Evolutionary conservation across 1,139 yeast genomes (phyloP).

Genomic region (Pichia sp.): DNA sequence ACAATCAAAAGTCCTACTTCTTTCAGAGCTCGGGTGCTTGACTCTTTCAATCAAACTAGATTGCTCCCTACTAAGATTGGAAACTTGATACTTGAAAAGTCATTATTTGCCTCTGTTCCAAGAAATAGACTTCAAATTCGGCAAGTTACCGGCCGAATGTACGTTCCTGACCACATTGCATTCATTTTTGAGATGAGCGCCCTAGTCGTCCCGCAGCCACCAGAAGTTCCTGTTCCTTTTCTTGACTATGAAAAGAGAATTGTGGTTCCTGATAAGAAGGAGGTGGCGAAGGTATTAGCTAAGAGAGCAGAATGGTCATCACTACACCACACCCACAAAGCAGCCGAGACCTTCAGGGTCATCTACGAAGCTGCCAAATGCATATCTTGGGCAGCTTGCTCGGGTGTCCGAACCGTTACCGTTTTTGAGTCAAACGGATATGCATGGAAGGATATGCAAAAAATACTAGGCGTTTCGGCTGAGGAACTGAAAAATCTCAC

Average conservation of each 20-base stretch:
- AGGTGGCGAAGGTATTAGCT: slow-evolving; percentile 32
- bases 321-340: slow-evolving; percentile 37
- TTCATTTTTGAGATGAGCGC: slow-evolving; percentile 28
- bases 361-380: slow-evolving; percentile 38
- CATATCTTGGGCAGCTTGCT: slow-evolving; percentile 36
- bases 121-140: slow-evolving; percentile 18
- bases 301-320: slow-evolving; percentile 39
- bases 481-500: slow-evolving; percentile 25
- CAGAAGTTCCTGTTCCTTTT: slow-evolving; percentile 42
- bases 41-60: not conserved
- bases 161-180: slow-evolving; percentile 22
- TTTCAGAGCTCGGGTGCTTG: not conserved
- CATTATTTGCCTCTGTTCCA: slow-evolving; percentile 23
- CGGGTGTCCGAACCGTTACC: slow-evolving; percentile 24
- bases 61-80: slow-evolving; percentile 22
- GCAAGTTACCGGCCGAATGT: slow-evolving; percentile 18
- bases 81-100: slow-evolving; percentile 20
- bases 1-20: not conserved
- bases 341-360: slow-evolving; percentile 40
- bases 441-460: slow-evolving; percentile 24
- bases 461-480: slow-evolving; percentile 23
- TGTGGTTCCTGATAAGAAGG: slow-evolving; percentile 36
- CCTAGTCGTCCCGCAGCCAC: slow-evolving; percentile 34
- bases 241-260: slow-evolving; percentile 39
- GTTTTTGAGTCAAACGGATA: slow-evolving; percentile 29